A percentile compares a stretch with the other conserved stretches of the same genome.
Conservation (phyloP, 2,329 filamentous ascomycete genomes). For the Pestalotiopsis fici region DNA sequence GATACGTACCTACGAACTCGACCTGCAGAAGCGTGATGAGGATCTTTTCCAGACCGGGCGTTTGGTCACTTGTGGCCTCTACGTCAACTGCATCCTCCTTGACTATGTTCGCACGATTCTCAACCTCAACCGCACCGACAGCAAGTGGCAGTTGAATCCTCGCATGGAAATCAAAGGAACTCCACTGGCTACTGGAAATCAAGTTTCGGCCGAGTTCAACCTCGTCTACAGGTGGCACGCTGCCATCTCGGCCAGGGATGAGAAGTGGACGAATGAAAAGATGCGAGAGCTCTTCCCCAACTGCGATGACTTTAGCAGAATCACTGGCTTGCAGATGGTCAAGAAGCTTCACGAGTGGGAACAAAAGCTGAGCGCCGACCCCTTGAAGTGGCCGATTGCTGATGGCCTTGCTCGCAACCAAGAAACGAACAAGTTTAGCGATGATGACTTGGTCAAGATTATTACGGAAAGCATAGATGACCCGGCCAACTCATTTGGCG, state of each 20-base stretch:
- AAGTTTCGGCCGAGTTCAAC: conserved; percentile 54
- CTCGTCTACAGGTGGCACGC: conserved; percentile 53
- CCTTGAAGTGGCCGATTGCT: background rate
- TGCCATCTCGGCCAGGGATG: conserved; percentile 42
- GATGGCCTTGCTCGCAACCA: background rate
- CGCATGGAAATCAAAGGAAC: conserved; percentile 34
- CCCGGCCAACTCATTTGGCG: conserved; percentile 60
- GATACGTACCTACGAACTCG: conserved; percentile 11
- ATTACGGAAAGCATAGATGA: conserved; percentile 60
- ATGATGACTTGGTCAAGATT: conserved; percentile 34
- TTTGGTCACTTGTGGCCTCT: conserved; percentile 55
- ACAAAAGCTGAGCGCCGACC: background rate
- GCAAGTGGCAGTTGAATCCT: conserved; percentile 31
- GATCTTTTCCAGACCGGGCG: conserved; percentile 40
- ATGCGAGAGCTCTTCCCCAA: conserved; percentile 26
- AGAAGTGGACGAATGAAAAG: conserved; percentile 42
- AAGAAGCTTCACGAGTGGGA: conserved; percentile 48
- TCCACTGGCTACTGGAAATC: conserved; percentile 38
- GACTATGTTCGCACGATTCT: conserved; percentile 41
- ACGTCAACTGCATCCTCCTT: conserved; percentile 48
- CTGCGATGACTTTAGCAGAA: conserved; percentile 41
- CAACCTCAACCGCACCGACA: conserved; percentile 48
- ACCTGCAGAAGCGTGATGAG: conserved; percentile 32
- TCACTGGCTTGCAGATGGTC: conserved; percentile 49
- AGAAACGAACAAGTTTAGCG: conserved; percentile 39